phyloP scores from a whole-genome alignment of 805 yeast species.

The Hanseniaspora meyeri region DNA sequence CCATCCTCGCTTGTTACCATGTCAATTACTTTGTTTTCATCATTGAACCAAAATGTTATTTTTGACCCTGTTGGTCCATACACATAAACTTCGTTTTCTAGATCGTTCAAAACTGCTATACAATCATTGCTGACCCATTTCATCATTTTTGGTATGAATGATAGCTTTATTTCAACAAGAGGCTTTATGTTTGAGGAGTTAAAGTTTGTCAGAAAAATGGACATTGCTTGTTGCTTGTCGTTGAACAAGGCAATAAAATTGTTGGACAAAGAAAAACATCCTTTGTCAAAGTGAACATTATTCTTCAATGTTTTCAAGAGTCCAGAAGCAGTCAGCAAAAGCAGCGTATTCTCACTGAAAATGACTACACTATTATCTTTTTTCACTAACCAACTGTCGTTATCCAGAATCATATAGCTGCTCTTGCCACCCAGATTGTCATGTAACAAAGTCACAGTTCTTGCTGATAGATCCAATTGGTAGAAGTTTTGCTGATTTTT shows the following conservation, averaged over 20 bases:
- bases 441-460: background rate
- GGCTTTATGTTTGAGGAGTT: constrained; percentile 16
- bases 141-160: constrained; percentile 28
- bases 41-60: constrained; percentile 37
- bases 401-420: background rate
- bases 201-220: background rate
- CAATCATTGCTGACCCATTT: constrained; percentile 86
- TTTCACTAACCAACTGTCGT: constrained; percentile 3
- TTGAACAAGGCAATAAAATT: constrained; percentile 3
- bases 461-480: background rate
- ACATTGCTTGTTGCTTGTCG: background rate
- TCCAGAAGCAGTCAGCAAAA: background rate
- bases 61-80: constrained; percentile 54
- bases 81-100: constrained; percentile 50
- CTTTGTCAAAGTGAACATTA: constrained; percentile 1
- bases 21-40: constrained; percentile 23
- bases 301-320: constrained; percentile 12
- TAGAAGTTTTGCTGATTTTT: constrained; percentile 10
- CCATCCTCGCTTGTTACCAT: constrained; percentile 56
- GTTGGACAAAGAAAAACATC: constrained; percentile 2
- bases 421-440: background rate
- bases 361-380: background rate
- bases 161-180: constrained; percentile 22
- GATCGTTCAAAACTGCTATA: constrained; percentile 41
- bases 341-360: background rate